Conservation (phyloP, 805 yeast species). For the Saccharomyces jurei region DNA sequence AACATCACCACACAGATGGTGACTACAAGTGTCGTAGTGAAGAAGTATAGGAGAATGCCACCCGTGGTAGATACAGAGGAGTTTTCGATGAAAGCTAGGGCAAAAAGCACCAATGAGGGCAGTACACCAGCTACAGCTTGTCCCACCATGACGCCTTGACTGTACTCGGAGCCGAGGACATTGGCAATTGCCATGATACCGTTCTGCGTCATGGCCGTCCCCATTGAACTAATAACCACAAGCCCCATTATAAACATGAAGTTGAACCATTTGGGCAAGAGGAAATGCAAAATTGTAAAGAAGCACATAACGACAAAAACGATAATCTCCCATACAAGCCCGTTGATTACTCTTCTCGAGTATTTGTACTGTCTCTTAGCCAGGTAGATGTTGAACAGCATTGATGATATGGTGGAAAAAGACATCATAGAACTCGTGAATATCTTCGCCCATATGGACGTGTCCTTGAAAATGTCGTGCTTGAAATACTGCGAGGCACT, state of each 20-base stretch:
- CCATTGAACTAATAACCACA: conserved; percentile 59
- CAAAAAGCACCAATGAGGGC: conserved; percentile 50
- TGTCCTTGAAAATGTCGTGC: conserved; percentile 44
- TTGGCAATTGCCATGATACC: conserved; percentile 85
- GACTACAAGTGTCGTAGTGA: conserved; percentile 26
- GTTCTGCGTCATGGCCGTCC: conserved; percentile 79
- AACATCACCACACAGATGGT: conserved; percentile 18
- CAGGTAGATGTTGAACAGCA: conserved; percentile 49
- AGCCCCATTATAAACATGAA: conserved; percentile 51
- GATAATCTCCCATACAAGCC: conserved; percentile 48
- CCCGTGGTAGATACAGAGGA: conserved; percentile 12
- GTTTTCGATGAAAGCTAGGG: conserved; percentile 50
- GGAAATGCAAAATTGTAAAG: conserved; percentile 16
- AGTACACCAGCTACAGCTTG: conserved; percentile 91
- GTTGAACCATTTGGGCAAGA: conserved; percentile 14
- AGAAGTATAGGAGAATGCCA: conserved; percentile 32
- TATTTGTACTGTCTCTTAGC: conserved; percentile 59
- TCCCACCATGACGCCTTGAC: conserved; percentile 90
- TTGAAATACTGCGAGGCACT: conserved; percentile 77
- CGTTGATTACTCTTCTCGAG: conserved; percentile 47
- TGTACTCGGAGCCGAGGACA: conserved; percentile 63
- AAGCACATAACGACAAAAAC: conserved; percentile 51
- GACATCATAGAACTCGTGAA: conserved; percentile 87
- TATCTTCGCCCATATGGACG: conserved; percentile 43
- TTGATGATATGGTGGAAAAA: conserved; percentile 62